phyloP scores from a whole-genome alignment of 2,329 filamentous ascomycete species.

The Coleophoma cylindrospora region DNA sequence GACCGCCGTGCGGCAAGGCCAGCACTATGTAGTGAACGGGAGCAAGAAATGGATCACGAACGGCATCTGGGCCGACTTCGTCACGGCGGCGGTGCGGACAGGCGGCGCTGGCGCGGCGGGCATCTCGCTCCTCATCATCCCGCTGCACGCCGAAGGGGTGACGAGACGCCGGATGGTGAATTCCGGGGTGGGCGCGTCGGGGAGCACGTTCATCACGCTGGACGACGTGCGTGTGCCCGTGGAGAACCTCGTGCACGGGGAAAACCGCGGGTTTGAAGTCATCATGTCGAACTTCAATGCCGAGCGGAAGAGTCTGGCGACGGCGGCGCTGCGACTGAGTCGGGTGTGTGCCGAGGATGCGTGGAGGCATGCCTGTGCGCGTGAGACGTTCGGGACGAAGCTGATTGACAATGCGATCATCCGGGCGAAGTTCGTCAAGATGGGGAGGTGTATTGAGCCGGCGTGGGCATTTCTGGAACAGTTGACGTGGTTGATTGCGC shows the following conservation, averaged over 20 bases:
- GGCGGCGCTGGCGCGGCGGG: conserved; percentile 44
- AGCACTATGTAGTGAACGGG: conserved; percentile 53
- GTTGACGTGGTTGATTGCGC: conserved; percentile 33
- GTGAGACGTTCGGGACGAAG: conserved; percentile 51
- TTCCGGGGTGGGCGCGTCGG: conserved; percentile 56
- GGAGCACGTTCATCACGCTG: conserved; percentile 45
- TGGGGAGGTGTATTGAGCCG: conserved; percentile 43
- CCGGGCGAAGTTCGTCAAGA: conserved; percentile 50
- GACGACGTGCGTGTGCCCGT: conserved; percentile 48
- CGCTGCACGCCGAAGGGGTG: conserved; percentile 26
- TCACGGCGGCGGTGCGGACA: conserved; percentile 54
- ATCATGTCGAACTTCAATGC: conserved; percentile 54
- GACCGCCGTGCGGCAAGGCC: conserved; percentile 44
- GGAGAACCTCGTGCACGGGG: conserved; percentile 44
- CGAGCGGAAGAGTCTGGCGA: conserved; percentile 52
- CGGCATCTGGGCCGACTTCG: conserved; percentile 50
- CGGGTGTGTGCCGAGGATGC: conserved; percentile 47
- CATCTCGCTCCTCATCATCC: conserved; percentile 50
- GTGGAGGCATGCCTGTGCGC: conserved; percentile 39
- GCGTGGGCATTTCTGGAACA: conserved; percentile 56
- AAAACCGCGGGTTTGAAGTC: conserved; percentile 47
- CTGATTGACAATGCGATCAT: conserved; percentile 53
- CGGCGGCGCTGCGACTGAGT: conserved; percentile 49
- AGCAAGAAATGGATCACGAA: conserved; percentile 64
- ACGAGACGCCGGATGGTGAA: conserved; percentile 51